phyloP scores from a whole-genome alignment of 768 basidiomycete species.

The Chalciporus sphaerocephalus region DNA sequence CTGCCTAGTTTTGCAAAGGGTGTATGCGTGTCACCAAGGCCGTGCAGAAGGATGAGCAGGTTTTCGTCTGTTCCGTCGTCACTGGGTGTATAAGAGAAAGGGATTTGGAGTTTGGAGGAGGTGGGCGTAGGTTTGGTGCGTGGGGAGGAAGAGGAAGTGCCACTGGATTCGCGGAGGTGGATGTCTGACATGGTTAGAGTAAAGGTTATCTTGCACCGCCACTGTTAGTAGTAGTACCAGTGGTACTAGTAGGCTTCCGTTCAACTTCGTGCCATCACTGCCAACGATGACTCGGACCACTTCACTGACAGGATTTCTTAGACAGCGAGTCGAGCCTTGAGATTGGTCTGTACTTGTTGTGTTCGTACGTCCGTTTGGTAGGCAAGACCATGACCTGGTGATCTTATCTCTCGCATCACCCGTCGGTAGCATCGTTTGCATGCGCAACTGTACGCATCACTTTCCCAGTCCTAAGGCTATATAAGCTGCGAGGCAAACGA shows the following conservation, averaged over 20 bases:
- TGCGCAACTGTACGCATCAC: not conserved
- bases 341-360: too few species aligned
- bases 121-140: conserved; percentile 51
- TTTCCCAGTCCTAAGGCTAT: not conserved
- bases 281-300: too few species aligned
- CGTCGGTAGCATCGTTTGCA: not conserved
- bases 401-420: conserved; percentile 9
- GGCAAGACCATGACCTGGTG: not conserved
- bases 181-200: conserved; percentile 15
- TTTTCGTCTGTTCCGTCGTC: conserved; percentile 86
- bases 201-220: too few species aligned
- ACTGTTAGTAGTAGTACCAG: too few species aligned
- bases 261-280: too few species aligned
- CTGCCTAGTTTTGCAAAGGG: conserved; percentile 75
- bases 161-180: conserved; percentile 20
- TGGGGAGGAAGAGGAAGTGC: conserved; percentile 11
- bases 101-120: conserved; percentile 42
- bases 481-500: not conserved
- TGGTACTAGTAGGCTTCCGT: too few species aligned
- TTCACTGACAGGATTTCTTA: too few species aligned
- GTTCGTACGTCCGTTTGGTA: too few species aligned
- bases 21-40: conserved; percentile 80
- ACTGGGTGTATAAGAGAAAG: conserved; percentile 67
- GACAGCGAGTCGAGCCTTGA: too few species aligned
- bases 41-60: conserved; percentile 78